Evolutionary conservation across 306 rosid genomes (phyloP), one percentile per base, ranked within the genome.

Genomic region (Cucurbita maxima): DNA sequence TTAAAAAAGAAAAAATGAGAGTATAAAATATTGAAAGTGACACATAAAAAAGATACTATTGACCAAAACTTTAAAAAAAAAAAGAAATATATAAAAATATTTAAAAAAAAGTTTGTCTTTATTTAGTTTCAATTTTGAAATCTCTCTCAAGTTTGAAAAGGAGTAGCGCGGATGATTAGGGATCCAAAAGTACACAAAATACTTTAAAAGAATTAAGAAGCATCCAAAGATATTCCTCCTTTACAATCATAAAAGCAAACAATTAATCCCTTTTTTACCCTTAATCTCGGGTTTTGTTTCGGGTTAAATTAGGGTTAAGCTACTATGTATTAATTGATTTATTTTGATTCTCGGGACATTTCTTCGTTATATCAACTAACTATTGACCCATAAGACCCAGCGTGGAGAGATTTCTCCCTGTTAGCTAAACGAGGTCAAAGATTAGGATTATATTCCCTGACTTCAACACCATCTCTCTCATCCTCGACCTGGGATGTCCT

Each of bases 131-230:
- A 50, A 70, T 6, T 14, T 50, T 15, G 57, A 45, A 69, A 47
- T 44, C 6, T 47, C 50, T 73, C 69, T 13, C 52, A 59, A 76
- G 52, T 79, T 79, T 72, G 75, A 78, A 82, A 82, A 82, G 78
- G 43, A 58, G 19, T 43, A 57, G 72, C 60, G 56, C 36, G 59
- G 58, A 76, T 78, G 77, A 74, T 81, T 45, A 81, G 60, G 76
- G 73, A 62, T 48, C 75, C 40, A 19, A 55, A 81, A 67, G 79
- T 75, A 62, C 76, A 80, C 77, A 75, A 79, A 73, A 62, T 57
- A 63, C 59, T 76, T 76, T 51, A 71, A 78, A 77, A 68, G 73
- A 53, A 69, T 69, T 48, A 47, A 75, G 62, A 76, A 81, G 82
- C 79, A 67, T 52, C 83, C 59, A 63, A 75, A 79, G 69, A 81